phyloP scores from a whole-genome alignment of 2,329 filamentous ascomycete species.

The Ceratocystis destructans region DNA sequence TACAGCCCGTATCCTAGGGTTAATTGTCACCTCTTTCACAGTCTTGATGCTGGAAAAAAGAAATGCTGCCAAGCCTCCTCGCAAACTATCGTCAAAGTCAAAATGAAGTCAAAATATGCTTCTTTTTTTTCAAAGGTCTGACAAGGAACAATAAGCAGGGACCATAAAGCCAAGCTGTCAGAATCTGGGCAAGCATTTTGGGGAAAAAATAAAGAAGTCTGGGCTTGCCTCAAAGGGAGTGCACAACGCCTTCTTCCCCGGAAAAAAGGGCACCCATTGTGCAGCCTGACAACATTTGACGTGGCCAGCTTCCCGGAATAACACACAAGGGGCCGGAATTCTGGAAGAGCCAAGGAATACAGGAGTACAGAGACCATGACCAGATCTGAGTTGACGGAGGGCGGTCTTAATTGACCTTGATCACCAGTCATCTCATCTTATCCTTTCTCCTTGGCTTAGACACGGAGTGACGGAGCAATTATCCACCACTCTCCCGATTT shows the following conservation, averaged over 20 bases:
- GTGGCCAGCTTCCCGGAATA: background rate
- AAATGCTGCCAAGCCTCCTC: background rate
- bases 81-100: background rate
- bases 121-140: background rate
- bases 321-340: background rate
- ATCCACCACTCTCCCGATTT: background rate
- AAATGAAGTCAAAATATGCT: slow-evolving; percentile 3
- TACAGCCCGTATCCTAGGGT: background rate
- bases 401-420: background rate
- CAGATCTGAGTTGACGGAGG: background rate
- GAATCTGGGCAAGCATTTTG: background rate
- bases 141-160: background rate
- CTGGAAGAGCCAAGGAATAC: background rate
- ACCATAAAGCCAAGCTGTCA: background rate
- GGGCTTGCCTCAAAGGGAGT: background rate
- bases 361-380: background rate
- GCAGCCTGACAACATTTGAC: background rate
- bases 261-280: background rate
- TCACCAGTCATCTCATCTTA: background rate
- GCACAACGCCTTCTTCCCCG: background rate
- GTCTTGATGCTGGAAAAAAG: background rate
- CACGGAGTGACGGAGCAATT: background rate
- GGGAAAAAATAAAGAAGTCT: background rate
- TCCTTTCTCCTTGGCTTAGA: background rate
- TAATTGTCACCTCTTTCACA: background rate